phyloP scores from a whole-genome alignment of 1,284 basidiomycete species.

The Apiotrichum mycotoxinovorans region DNA sequence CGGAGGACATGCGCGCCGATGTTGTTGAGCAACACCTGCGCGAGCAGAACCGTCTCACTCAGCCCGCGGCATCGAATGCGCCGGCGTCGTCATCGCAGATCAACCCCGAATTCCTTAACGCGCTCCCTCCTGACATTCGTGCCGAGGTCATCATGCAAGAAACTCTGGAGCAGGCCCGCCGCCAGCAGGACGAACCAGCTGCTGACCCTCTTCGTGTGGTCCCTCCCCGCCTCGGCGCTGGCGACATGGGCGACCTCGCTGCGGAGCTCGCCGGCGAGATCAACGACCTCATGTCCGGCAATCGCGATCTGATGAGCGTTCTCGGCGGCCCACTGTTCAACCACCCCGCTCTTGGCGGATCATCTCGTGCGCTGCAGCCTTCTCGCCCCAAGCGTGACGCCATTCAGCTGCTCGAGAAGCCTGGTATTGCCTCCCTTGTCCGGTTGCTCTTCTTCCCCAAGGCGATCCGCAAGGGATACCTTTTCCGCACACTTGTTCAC shows the following conservation, averaged over 20 bases:
- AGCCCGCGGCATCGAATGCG: conserved; percentile 54
- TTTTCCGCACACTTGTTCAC: conserved; percentile 89
- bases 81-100: conserved; percentile 71
- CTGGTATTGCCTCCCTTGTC: conserved; percentile 82
- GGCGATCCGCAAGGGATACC: conserved; percentile 73
- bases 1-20: conserved; percentile 98
- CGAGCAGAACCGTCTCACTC: conserved; percentile 59
- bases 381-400: conserved; percentile 64
- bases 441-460: conserved; percentile 96
- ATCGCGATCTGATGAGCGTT: conserved; percentile 1
- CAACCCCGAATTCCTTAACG: conserved; percentile 91
- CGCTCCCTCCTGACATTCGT: conserved; percentile 90
- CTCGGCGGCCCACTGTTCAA: not conserved
- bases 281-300: conserved; percentile 1
- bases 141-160: conserved; percentile 97
- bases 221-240: not conserved
- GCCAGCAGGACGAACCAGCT: conserved; percentile 27
- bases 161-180: conserved; percentile 70
- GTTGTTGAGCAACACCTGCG: conserved; percentile 96
- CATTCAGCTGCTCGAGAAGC: conserved; percentile 88
- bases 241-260: conserved; percentile 5
- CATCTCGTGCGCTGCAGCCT: not conserved
- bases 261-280: conserved; percentile 2
- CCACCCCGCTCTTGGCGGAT: not conserved
- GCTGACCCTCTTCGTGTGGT: not conserved